phyloP scores from a whole-genome alignment of 176 grass and related monocot genomes.

The Carex parvula region DNA sequence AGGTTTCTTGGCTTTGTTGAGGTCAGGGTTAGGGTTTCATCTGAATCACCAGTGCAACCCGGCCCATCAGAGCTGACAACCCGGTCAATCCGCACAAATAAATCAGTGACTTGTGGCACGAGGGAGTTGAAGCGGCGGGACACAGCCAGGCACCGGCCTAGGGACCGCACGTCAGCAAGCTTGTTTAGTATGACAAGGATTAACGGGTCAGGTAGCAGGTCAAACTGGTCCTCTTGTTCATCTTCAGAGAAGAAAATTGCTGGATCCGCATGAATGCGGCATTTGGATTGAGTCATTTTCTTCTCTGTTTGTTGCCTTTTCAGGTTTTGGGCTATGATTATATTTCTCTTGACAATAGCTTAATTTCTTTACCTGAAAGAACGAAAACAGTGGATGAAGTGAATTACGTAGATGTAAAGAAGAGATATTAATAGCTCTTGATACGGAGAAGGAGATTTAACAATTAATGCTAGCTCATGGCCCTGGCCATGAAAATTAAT shows the following conservation, averaged over 20 bases:
- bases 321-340: not conserved
- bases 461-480: constrained; percentile 17
- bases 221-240: constrained; percentile 52
- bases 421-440: not conserved
- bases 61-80: constrained; percentile 52
- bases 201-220: constrained; percentile 72
- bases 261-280: constrained; percentile 71
- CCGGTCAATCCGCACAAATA: constrained; percentile 70
- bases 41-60: constrained; percentile 41
- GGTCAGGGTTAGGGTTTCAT: constrained; percentile 56
- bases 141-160: constrained; percentile 72
- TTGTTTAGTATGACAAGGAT: constrained; percentile 85
- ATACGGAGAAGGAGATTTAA: not conserved
- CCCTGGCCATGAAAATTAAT: constrained; percentile 6
- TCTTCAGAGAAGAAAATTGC: constrained; percentile 24
- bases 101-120: constrained; percentile 59
- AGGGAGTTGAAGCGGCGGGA: constrained; percentile 63
- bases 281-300: constrained; percentile 63
- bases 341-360: not conserved
- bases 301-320: not conserved
- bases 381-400: not conserved
- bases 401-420: constrained; percentile 15
- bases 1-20: constrained; percentile 51
- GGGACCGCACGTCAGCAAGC: constrained; percentile 71
- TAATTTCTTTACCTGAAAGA: not conserved